These are phyloP conservation scores for Coemansia sp. DNA, from an alignment of 192 early-diverging fungal species.

Conservation along the genomic window DNA sequence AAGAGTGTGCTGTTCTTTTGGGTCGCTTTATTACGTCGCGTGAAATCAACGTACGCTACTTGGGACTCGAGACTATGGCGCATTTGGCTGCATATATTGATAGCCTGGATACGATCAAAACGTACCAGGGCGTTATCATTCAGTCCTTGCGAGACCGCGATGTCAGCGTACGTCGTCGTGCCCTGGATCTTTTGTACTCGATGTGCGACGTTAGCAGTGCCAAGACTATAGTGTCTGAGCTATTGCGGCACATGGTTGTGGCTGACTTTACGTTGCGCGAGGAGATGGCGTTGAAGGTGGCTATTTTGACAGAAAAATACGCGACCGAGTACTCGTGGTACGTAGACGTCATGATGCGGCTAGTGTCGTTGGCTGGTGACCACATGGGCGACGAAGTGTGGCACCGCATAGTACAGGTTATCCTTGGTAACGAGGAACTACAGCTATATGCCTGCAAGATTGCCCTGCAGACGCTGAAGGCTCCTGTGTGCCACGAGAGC, in stretches of 20 bases:
- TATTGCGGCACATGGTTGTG: constrained; percentile 85
- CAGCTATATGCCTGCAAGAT: constrained; percentile 93
- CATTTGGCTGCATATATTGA: constrained; percentile 85
- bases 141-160: constrained; percentile 94
- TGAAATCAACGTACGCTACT: constrained; percentile 97
- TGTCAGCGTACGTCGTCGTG: constrained; percentile 93
- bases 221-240: constrained; percentile 83
- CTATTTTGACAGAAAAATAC: constrained; percentile 97
- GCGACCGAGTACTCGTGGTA: constrained; percentile 99
- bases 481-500: constrained; percentile 93
- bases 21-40: constrained; percentile 90
- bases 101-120: constrained; percentile 79
- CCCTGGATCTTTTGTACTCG: constrained; percentile 92
- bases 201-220: constrained; percentile 94
- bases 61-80: constrained; percentile 96
- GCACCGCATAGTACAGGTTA: constrained; percentile 96
- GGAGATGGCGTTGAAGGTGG: constrained; percentile 98
- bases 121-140: constrained; percentile 84
- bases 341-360: constrained; percentile 94
- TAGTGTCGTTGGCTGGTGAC: constrained; percentile 94
- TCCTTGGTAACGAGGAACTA: constrained; percentile 92
- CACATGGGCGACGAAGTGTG: constrained; percentile 96
- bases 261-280: constrained; percentile 91
- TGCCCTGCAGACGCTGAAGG: constrained; percentile 74
- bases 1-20: constrained; percentile 79